Evolutionary conservation across 768 basidiomycete species (phyloP).

Genomic region (Boletus speciosus): DNA sequence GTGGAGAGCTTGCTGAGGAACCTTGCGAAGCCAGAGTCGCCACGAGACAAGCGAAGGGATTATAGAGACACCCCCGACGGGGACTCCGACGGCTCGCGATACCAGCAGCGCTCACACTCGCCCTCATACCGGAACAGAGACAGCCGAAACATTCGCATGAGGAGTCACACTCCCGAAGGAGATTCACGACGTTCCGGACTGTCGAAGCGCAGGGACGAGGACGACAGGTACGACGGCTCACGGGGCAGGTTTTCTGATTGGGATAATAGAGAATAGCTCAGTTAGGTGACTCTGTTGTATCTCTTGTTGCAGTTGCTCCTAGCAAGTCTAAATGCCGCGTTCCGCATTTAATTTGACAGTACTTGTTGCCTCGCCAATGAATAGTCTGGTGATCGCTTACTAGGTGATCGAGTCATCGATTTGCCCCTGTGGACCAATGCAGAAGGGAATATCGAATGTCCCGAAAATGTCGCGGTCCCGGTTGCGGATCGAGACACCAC

Average conservation of each 20-base stretch:
- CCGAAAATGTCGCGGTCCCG: not conserved
- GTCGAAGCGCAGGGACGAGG: constrained; percentile 2
- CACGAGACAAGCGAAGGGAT: constrained; percentile 17
- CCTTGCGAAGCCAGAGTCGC: constrained; percentile 29
- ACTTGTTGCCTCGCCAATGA: not conserved
- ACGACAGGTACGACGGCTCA: constrained; percentile 5
- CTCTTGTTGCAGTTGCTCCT: not conserved
- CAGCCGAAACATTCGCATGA: constrained; percentile 6
- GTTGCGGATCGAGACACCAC: not conserved
- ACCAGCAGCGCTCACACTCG: constrained; percentile 15
- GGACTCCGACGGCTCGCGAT: constrained; percentile 10
- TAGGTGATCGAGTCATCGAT: not conserved
- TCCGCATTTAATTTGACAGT: not conserved
- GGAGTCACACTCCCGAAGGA: constrained; percentile 20
- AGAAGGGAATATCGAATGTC: not conserved
- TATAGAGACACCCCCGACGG: constrained; percentile 9
- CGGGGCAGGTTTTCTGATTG: not conserved
- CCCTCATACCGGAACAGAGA: constrained; percentile 8
- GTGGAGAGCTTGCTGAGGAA: constrained; percentile 64
- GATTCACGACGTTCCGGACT: constrained; percentile 2
- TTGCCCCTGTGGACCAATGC: not conserved
- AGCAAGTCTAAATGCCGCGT: not conserved
- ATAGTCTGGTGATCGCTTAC: not conserved
- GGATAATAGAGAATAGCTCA: constrained; percentile 1
- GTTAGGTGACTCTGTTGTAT: not conserved